Evolutionary conservation across 768 basidiomycete genomes (phyloP).

Genomic region (Hortiboletus flavorubellus): DNA sequence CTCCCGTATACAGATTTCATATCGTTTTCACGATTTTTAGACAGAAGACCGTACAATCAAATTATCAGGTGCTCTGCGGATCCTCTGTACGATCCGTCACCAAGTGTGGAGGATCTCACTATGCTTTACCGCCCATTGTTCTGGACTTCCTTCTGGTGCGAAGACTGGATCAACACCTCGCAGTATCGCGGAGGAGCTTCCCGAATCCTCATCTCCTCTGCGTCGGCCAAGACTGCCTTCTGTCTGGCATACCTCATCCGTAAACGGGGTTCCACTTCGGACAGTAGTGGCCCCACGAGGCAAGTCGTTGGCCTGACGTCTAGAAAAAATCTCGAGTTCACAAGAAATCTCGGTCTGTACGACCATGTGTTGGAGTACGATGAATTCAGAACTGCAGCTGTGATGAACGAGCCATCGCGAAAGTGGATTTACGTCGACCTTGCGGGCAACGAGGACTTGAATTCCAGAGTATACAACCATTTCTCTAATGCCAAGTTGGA

Average conservation of each 20-base stretch:
- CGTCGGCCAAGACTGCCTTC: constrained; percentile 71
- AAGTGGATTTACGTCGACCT: constrained; percentile 64
- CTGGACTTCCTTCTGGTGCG: constrained; percentile 75
- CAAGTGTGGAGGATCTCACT: constrained; percentile 52
- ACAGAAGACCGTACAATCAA: constrained; percentile 68
- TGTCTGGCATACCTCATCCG: constrained; percentile 59
- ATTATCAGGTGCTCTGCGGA: constrained; percentile 57
- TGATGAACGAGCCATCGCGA: constrained; percentile 30
- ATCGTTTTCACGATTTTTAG: constrained; percentile 27
- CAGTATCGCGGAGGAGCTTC: constrained; percentile 48
- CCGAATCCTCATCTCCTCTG: constrained; percentile 59
- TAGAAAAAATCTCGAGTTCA: constrained; percentile 50
- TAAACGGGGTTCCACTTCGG: constrained; percentile 36
- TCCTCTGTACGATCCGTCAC: constrained; percentile 48
- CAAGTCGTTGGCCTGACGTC: constrained; percentile 63
- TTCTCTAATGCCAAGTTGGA: constrained; percentile 26
- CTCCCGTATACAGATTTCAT: background rate
- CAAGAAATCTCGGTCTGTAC: constrained; percentile 51
- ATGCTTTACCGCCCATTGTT: constrained; percentile 74
- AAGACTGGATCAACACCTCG: constrained; percentile 60
- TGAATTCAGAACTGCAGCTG: constrained; percentile 33
- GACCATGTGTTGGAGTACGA: constrained; percentile 56
- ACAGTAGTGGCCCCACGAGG: constrained; percentile 11
- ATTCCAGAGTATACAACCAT: constrained; percentile 40
- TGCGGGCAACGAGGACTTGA: constrained; percentile 54